Evolutionary conservation across 345 rosid species (phyloP).

Genomic region (Gossypium rotundifolium): DNA sequence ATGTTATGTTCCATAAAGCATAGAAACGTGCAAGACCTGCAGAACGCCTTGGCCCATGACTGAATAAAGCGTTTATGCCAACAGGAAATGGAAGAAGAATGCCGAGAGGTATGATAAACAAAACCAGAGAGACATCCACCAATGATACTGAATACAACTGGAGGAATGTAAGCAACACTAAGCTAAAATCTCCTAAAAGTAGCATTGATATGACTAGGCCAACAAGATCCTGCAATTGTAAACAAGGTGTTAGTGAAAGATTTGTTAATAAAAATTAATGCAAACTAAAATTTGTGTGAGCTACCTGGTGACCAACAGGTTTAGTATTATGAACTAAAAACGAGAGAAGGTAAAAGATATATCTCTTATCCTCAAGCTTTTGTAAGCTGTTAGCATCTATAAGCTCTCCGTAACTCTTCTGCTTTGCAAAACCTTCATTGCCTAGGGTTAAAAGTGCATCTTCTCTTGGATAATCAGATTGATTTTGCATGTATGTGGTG

Average conservation of each 20-base stretch:
- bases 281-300: neutral
- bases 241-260: conserved; percentile 8
- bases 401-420: conserved; percentile 54
- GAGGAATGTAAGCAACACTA: conserved; percentile 93
- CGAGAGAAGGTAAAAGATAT: conserved; percentile 77
- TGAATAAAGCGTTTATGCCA: conserved; percentile 96
- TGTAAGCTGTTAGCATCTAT: conserved; percentile 67
- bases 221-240: conserved; percentile 79
- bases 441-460: neutral
- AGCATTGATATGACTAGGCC: conserved; percentile 94
- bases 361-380: conserved; percentile 81
- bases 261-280: neutral
- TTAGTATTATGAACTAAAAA: conserved; percentile 87
- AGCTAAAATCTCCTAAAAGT: conserved; percentile 96
- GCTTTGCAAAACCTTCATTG: conserved; percentile 25
- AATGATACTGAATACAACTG: conserved; percentile 94
- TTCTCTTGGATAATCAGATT: conserved; percentile 11
- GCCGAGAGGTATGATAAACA: conserved; percentile 85
- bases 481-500: conserved; percentile 26
- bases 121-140: conserved; percentile 70
- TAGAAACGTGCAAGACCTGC: conserved; percentile 96
- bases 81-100: conserved; percentile 94
- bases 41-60: conserved; percentile 95
- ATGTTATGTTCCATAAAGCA: conserved; percentile 88
- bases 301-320: conserved; percentile 99